Evolutionary conservation across 208 protist species (phyloP), one percentile per base, ranked within the genome.

Genomic region (Blechomonas ayalai): DNA sequence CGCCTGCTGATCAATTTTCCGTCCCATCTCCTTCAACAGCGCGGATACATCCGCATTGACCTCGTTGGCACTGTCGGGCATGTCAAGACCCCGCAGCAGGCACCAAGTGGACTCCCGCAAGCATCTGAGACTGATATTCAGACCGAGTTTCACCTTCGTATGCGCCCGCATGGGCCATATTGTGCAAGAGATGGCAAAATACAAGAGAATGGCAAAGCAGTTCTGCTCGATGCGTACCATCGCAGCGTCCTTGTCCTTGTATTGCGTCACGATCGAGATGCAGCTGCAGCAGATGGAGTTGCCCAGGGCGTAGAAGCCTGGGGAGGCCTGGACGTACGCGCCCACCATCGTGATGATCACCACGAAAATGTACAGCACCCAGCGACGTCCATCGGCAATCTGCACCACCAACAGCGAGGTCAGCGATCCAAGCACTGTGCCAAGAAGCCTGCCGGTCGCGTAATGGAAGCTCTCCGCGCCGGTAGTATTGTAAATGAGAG

Each of bases 141-240:
- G 76, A n/a, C 73, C 67, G 74, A 90, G 85, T 35, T 73, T 70
- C 35, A 94, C 67, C 57, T 86, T 85, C 4, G 56, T 69, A 34
- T 56, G 59, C 4, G 70, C 81, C 7, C 72, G 81, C 81, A 94
- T 90, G 36, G 85, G 85, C 82, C 85, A 94, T 44, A 94, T 23
- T 9, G 76, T 29, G 26, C 52, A 79, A 23, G 71, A 67, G 51
- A 94, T 86, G 24, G 68, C 70, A 55, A 94, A 94, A 61, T 94
- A 94, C 42, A 94, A 74, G 40, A 90, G 62, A 71, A 94, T 94
- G 28, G 85, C 81, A 31, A 94, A 94, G 52, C 80, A 79, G 62
- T 94, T 94, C 52, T 94, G 85, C 48, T 94, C 65, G 52, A 94
- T 94, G 60, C 85, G 85, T 33, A 73, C 64, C 72, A 94, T 90